Conservation (phyloP, 2,329 filamentous ascomycete species). For the Epicoccum sorghinum region DNA sequence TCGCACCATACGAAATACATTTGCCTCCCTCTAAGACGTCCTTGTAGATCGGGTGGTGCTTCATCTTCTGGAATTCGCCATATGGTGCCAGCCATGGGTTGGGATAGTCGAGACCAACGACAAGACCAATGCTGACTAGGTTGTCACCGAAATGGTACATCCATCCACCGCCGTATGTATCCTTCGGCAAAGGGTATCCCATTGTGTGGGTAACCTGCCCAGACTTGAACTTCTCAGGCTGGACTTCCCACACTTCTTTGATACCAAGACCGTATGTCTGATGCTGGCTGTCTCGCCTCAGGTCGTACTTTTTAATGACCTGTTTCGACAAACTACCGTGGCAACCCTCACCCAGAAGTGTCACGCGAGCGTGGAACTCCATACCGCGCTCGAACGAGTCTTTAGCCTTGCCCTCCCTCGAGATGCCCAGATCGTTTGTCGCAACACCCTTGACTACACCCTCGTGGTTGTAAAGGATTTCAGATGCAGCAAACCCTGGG, state of each 20-base stretch:
- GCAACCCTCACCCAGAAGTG: constrained; percentile 91
- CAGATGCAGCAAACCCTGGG: constrained; percentile 91
- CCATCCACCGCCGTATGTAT: constrained; percentile 97
- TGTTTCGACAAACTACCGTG: constrained; percentile 96
- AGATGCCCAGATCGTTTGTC: constrained; percentile 91
- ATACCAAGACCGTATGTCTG: constrained; percentile 95
- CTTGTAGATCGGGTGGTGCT: constrained; percentile 92
- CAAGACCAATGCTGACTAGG: constrained; percentile 87
- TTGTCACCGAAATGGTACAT: constrained; percentile 99
- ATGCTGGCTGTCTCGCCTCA: constrained; percentile 85
- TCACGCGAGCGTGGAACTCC: constrained; percentile 94
- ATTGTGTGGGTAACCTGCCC: constrained; percentile 87
- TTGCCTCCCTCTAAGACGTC: constrained; percentile 91
- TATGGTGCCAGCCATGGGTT: constrained; percentile 98
- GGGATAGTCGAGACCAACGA: constrained; percentile 91
- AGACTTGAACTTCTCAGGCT: constrained; percentile 88
- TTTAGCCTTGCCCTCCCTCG: constrained; percentile 81
- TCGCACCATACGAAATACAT: constrained; percentile 94
- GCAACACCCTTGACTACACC: constrained; percentile 92
- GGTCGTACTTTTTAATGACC: constrained; percentile 90
- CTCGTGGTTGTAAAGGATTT: constrained; percentile 85
- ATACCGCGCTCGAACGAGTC: constrained; percentile 94
- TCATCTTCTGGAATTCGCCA: constrained; percentile 96
- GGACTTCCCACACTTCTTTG: constrained; percentile 97
- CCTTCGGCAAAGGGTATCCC: constrained; percentile 85